A percentile compares a stretch with the other conserved stretches of the same genome.
Evolutionary conservation across 441 rosid species (phyloP).

Genomic region (Sinapis alba): DNA sequence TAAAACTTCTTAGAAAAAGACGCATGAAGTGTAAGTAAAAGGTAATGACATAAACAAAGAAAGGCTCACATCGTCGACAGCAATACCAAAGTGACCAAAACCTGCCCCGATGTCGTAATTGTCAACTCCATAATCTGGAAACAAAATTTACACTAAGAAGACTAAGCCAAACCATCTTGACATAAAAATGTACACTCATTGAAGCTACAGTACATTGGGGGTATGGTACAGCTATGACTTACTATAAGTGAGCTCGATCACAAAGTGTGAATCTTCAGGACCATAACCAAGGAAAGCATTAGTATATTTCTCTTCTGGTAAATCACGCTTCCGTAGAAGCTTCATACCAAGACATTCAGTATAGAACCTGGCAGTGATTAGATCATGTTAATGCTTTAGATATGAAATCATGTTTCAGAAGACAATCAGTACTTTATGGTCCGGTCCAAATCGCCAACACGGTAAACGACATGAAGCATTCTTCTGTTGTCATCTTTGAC

Average conservation of each 20-base stretch:
- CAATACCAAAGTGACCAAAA: constrained; percentile 94
- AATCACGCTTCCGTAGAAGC: constrained; percentile 68
- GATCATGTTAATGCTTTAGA: neutral
- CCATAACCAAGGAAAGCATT: constrained; percentile 81
- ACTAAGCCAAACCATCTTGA: neutral
- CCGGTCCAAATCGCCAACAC: constrained; percentile 88
- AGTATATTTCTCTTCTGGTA: constrained; percentile 70
- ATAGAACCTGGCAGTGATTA: constrained; percentile 54
- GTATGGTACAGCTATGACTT: constrained; percentile 26
- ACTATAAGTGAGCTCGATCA: constrained; percentile 61
- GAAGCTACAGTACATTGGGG: neutral
- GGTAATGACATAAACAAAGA: neutral
- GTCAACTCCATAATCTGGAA: constrained; percentile 91
- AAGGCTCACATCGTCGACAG: constrained; percentile 82
- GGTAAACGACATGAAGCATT: constrained; percentile 93
- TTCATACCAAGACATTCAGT: constrained; percentile 79
- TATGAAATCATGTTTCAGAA: neutral
- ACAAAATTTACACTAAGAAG: neutral
- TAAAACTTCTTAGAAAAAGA: constrained; percentile 3
- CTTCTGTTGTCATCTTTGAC: no score
- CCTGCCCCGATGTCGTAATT: constrained; percentile 79
- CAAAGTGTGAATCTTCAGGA: constrained; percentile 69
- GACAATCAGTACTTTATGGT: constrained; percentile 62
- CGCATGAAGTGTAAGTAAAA: neutral
- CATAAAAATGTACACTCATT: no score